A percentile compares a stretch with the other conserved stretches of the same genome.
Conservation (phyloP, 192 early-diverging fungal genomes). For the Phlyctochytrium planicorne region DNA sequence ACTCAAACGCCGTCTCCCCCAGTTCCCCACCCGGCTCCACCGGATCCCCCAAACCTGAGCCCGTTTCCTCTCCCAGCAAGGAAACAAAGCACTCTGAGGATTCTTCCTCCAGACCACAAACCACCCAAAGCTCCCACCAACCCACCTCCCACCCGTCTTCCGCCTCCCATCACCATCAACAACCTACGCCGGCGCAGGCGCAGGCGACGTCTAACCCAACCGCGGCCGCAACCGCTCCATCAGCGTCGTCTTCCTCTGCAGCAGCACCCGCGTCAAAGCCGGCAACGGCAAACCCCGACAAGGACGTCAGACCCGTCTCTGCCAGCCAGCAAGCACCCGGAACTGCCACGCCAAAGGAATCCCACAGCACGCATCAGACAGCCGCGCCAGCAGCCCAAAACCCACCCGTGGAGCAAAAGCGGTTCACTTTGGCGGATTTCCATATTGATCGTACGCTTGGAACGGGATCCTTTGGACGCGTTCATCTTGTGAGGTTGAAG, state of each 20-base stretch:
- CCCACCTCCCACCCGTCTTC: no score
- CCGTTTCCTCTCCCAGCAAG: conserved; percentile 2
- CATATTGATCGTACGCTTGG: conserved; percentile 86
- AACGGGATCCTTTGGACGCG: conserved; percentile 95
- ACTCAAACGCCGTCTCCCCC: conserved; percentile 22
- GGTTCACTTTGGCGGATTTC: conserved; percentile 69
- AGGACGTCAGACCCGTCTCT: not conserved
- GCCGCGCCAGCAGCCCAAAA: conserved; percentile 5
- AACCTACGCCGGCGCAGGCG: no score
- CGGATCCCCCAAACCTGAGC: not conserved
- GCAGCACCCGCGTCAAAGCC: conserved; percentile 5
- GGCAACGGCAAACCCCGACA: conserved; percentile 6
- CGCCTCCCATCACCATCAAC: not conserved
- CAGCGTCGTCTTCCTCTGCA: conserved; percentile 10
- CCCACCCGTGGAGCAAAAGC: conserved; percentile 21
- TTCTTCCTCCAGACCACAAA: not conserved
- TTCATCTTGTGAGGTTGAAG: conserved; percentile 84
- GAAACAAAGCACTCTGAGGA: not conserved
- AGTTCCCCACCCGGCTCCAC: not conserved
- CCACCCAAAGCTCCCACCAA: not conserved
- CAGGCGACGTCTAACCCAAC: not conserved
- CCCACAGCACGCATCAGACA: no score
- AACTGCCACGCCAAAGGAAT: conserved; percentile 12
- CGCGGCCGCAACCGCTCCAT: not conserved
- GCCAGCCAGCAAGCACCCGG: conserved; percentile 7